These are phyloP conservation scores for Fraxinus excelsior DNA, from an alignment of 257 asterid species.

Conservation along the genomic window DNA sequence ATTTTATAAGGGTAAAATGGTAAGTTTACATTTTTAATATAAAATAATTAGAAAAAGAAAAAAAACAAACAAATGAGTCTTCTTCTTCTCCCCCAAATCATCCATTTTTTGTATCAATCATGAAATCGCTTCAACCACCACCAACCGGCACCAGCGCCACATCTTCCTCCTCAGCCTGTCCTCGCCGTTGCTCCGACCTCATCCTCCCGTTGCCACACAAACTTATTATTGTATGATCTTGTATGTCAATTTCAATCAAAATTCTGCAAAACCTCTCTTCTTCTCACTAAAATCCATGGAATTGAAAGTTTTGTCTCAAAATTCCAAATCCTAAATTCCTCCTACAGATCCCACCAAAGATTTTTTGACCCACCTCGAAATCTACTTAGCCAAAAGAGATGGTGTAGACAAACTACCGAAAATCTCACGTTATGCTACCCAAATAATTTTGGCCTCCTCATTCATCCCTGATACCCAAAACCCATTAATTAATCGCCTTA, in stretches of 20 bases:
- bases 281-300: conserved; percentile 32
- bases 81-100: too few relatives aligned
- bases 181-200: too few relatives aligned
- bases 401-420: conserved; percentile 89
- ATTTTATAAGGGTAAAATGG: too few relatives aligned
- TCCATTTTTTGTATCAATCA: too few relatives aligned
- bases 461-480: conserved; percentile 26
- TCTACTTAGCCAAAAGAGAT: conserved; percentile 81
- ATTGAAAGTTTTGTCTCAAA: conserved; percentile 27
- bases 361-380: conserved; percentile 73
- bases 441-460: conserved; percentile 70
- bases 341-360: conserved; percentile 35
- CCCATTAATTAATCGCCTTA: conserved; percentile 51
- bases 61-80: too few relatives aligned
- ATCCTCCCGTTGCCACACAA: too few relatives aligned
- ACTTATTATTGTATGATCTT: too few relatives aligned
- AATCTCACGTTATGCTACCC: conserved; percentile 87
- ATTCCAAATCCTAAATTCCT: conserved; percentile 15
- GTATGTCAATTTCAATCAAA: background rate
- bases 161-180: too few relatives aligned
- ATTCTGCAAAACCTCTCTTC: background rate
- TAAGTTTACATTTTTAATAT: too few relatives aligned
- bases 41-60: too few relatives aligned
- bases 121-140: too few relatives aligned
- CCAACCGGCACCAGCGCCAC: too few relatives aligned